phyloP scores from a whole-genome alignment of 371 early-diverging fungal species.

The Zychaea mexicana region DNA sequence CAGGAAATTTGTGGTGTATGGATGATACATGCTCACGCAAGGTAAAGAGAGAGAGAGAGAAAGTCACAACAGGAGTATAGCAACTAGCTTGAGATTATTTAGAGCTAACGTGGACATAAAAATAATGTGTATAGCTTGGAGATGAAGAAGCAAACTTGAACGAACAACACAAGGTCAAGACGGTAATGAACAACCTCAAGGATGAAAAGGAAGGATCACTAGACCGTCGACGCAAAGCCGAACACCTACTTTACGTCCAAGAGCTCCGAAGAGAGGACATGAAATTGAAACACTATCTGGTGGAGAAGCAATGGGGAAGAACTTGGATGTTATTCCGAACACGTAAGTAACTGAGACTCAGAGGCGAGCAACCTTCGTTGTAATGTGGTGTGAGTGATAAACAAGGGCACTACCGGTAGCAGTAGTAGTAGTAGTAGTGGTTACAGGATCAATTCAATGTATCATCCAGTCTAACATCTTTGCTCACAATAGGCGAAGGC shows the following conservation, averaged over 20 bases:
- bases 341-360: constrained; percentile 42
- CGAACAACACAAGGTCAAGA: constrained; percentile 18
- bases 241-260: constrained; percentile 44
- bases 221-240: constrained; percentile 46
- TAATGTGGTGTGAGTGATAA: background rate
- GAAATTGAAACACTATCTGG: constrained; percentile 39
- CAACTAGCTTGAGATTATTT: too few relatives aligned
- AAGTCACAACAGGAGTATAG: too few relatives aligned
- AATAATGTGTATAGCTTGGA: constrained; percentile 15
- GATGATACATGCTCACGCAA: constrained; percentile 22
- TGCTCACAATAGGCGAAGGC: constrained; percentile 46
- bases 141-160: constrained; percentile 12
- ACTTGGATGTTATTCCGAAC: constrained; percentile 51
- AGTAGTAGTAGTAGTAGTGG: background rate
- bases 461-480: too few relatives aligned
- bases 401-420: too few relatives aligned
- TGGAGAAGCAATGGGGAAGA: constrained; percentile 47
- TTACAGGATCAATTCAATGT: background rate
- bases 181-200: constrained; percentile 16
- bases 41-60: constrained; percentile 9
- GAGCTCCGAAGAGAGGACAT: constrained; percentile 48
- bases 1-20: constrained; percentile 29
- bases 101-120: too few relatives aligned
- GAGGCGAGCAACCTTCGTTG: background rate
- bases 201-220: constrained; percentile 26